Conservation (phyloP, 2,329 filamentous ascomycete species). For the Magnaporthiopsis rhizophila region DNA sequence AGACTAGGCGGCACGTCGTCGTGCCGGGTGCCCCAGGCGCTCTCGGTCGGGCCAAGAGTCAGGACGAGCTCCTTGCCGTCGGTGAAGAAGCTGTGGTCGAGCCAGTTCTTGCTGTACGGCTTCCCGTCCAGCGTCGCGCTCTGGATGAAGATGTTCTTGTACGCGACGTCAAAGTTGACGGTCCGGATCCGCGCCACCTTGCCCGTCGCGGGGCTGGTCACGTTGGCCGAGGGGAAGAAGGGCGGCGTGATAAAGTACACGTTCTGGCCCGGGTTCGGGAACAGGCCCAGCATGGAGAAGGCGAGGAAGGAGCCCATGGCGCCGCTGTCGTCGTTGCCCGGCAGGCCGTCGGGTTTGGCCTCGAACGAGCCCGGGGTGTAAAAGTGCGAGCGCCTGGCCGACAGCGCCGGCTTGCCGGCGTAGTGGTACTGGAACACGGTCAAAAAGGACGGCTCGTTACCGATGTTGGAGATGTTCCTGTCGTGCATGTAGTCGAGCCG, state of each 20-base stretch:
- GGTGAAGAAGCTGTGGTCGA: constrained; percentile 59
- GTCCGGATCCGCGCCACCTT: constrained; percentile 52
- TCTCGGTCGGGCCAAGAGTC: constrained; percentile 52
- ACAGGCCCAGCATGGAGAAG: constrained; percentile 62
- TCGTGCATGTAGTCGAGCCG: constrained; percentile 60
- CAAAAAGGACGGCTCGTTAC: constrained; percentile 54
- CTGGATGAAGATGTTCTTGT: constrained; percentile 55
- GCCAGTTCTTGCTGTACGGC: constrained; percentile 56
- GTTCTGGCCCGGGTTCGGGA: constrained; percentile 60
- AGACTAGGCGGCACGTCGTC: constrained; percentile 56
- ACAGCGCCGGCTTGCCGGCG: constrained; percentile 51
- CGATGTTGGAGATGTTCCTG: constrained; percentile 55
- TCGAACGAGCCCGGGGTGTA: constrained; percentile 61
- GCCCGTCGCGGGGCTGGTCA: constrained; percentile 49
- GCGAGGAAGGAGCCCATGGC: constrained; percentile 63
- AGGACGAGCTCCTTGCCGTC: constrained; percentile 58
- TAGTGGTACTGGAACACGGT: constrained; percentile 64
- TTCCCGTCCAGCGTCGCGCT: constrained; percentile 53
- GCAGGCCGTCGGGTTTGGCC: constrained; percentile 49
- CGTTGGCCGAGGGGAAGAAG: constrained; percentile 53
- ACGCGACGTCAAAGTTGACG: constrained; percentile 52
- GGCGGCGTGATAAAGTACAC: constrained; percentile 66
- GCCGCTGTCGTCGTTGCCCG: constrained; percentile 63
- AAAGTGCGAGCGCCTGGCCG: constrained; percentile 46
- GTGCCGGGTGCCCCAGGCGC: constrained; percentile 52